Evolutionary conservation across 768 basidiomycete genomes (phyloP).

Genomic region (Leccinellum albellum): DNA sequence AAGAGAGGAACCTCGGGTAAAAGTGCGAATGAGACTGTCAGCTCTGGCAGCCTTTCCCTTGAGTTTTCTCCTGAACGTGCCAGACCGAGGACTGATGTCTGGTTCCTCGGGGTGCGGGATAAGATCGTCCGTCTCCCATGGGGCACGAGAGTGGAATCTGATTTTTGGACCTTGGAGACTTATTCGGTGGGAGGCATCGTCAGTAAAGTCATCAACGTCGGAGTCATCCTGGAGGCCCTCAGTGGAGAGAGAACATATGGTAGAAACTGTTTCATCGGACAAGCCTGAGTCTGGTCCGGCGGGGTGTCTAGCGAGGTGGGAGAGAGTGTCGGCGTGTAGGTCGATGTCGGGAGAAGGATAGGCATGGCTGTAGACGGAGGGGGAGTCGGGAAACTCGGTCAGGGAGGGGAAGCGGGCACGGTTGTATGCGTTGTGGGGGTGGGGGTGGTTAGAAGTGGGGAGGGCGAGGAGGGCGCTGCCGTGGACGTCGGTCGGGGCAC

Average conservation of each 20-base stretch:
- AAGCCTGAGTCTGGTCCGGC: conserved; percentile 55
- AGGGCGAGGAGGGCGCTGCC: conserved; percentile 21
- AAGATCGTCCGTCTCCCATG: conserved; percentile 70
- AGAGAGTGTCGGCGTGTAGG: conserved; percentile 22
- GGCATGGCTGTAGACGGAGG: conserved; percentile 63
- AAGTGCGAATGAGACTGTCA: conserved; percentile 41
- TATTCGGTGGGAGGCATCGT: conserved; percentile 49
- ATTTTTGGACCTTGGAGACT: conserved; percentile 81
- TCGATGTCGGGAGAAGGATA: conserved; percentile 52
- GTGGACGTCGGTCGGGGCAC: conserved; percentile 26
- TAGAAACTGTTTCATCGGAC: conserved; percentile 42
- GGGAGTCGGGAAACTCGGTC: conserved; percentile 61
- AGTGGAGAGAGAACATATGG: conserved; percentile 26
- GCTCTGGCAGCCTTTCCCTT: conserved; percentile 28
- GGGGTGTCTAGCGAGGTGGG: conserved; percentile 43
- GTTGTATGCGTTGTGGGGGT: too few species aligned
- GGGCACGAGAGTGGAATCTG: conserved; percentile 75
- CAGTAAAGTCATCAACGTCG: conserved; percentile 37
- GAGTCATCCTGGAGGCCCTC: conserved; percentile 34
- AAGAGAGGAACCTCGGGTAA: conserved; percentile 43
- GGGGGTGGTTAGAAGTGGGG: conserved; percentile 45
- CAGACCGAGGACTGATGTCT: conserved; percentile 35
- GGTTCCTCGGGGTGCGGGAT: conserved; percentile 44
- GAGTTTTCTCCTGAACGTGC: conserved; percentile 28
- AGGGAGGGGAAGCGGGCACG: conserved; percentile 50